Percentiles rank a stretch among this genome's conserved stretches.
These are phyloP conservation scores for Linderina pennispora DNA, from an alignment of 192 early-diverging fungal species.

Conservation along the genomic window DNA sequence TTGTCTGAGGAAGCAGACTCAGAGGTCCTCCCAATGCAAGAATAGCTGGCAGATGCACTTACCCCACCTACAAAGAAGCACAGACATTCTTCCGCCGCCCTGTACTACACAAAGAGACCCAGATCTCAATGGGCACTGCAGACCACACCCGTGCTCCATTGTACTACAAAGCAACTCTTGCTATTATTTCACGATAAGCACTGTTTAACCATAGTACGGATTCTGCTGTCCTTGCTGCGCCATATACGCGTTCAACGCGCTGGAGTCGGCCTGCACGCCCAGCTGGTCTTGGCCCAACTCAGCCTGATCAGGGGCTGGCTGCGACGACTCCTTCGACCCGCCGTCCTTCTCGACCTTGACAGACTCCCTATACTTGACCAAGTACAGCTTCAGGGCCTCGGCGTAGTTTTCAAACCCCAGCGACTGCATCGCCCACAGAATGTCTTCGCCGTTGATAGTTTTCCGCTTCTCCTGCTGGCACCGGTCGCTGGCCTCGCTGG, in stretches of 20 bases:
- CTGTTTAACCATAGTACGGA: slow-evolving; percentile 31
- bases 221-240: slow-evolving; percentile 34
- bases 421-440: slow-evolving; percentile 95
- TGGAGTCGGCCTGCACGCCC: slow-evolving; percentile 17
- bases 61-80: too few species aligned
- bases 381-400: slow-evolving; percentile 82
- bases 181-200: too few species aligned
- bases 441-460: slow-evolving; percentile 97
- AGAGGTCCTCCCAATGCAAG: too few species aligned
- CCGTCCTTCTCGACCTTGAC: slow-evolving; percentile 45
- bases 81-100: too few species aligned
- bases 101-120: too few species aligned
- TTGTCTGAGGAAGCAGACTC: too few species aligned
- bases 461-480: slow-evolving; percentile 95
- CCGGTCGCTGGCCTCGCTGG: slow-evolving; percentile 95
- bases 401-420: slow-evolving; percentile 97
- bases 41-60: too few species aligned
- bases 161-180: too few species aligned
- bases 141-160: too few species aligned
- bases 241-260: slow-evolving; percentile 45
- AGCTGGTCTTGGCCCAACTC: too few species aligned
- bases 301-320: too few species aligned
- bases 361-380: slow-evolving; percentile 79
- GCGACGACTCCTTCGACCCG: slow-evolving; percentile 1
- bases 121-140: too few species aligned